Base-by-base conservation (phyloP, 495 filamentous ascomycete species). In the Podospora comata region DNA sequence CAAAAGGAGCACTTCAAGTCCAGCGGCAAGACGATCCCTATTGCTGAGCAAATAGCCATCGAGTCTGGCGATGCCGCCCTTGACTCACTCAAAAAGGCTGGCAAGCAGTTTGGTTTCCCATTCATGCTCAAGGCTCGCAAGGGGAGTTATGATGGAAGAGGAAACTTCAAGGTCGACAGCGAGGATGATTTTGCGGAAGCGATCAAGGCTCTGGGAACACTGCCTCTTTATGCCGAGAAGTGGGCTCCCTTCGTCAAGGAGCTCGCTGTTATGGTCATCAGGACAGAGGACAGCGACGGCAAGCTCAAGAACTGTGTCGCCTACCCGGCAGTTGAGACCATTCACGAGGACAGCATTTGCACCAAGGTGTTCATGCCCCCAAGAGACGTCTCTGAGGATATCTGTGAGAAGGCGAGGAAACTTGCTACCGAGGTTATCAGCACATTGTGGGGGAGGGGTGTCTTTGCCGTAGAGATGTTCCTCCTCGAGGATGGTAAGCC, bases 381-480 rank as follows among this genome's bases (percentile, higher is more conserved):
- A 13, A 87, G 93, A 62, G 83, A 84, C 60, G 86, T 96, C n/a
- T 79, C 87, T 6, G 81, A 85, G 3, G 76, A 78, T 2, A 84
- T 89, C 66, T 85, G 85, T 66, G 79, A 86, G 70, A 75, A 85
- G 65, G 94, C 94, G 3, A 90, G 92, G 75, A 84, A 89, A 20
- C 80, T 97, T 11, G 95, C 94, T 27, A 85, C 88, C 67, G 87
- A 88, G 66, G 94, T 94, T 20, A 87, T 97, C 64, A 85, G 85
- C 57, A 87, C 86, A 11, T 90, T 99, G 69, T 87, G 88, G 81
- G 95, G 95, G 61, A 90, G 94, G 70, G 95, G 95, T 67, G 90
- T 96, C 39, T 99, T 97, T 78, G 95, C 94, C 0, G 94, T 98
- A 0, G 95, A 99, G 79, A 92, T 98, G 89, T 99, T 98, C 78